Conservation (phyloP, 1,139 yeast species). For the Blastobotrys arbuscula region DNA sequence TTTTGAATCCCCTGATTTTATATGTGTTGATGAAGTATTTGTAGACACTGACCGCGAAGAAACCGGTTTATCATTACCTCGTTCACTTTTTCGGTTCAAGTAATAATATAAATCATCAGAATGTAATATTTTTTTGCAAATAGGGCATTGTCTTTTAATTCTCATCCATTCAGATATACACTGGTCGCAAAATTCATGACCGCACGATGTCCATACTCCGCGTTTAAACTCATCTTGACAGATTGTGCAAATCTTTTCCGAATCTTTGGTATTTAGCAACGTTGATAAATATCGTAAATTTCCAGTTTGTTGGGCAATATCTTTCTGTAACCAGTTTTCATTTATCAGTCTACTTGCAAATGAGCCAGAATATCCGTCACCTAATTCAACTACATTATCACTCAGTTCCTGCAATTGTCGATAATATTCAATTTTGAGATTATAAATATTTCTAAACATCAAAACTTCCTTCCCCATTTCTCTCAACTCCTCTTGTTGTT, state of each 20-base stretch:
- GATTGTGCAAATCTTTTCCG: constrained; percentile 58
- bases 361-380: constrained; percentile 14
- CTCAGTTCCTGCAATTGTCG: constrained; percentile 80
- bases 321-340: constrained; percentile 15
- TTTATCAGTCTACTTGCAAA: constrained; percentile 17
- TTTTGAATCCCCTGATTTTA: too few relatives aligned
- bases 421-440: constrained; percentile 72
- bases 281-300: constrained; percentile 57
- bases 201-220: constrained; percentile 82
- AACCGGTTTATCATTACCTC: constrained; percentile 32
- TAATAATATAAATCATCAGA: constrained; percentile 45
- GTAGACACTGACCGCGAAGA: constrained; percentile 4
- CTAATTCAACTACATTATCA: constrained; percentile 53
- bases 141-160: constrained; percentile 58
- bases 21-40: background rate
- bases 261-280: constrained; percentile 33
- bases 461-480: constrained; percentile 41
- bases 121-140: constrained; percentile 55
- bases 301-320: constrained; percentile 23
- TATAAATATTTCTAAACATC: constrained; percentile 60
- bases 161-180: constrained; percentile 72
- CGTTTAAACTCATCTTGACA: constrained; percentile 64
- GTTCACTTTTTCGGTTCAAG: constrained; percentile 37
- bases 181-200: constrained; percentile 78
- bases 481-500: constrained; percentile 6